These are phyloP conservation scores for Jatropha podagrica DNA, from an alignment of 441 rosid species.

Conservation along the genomic window DNA sequence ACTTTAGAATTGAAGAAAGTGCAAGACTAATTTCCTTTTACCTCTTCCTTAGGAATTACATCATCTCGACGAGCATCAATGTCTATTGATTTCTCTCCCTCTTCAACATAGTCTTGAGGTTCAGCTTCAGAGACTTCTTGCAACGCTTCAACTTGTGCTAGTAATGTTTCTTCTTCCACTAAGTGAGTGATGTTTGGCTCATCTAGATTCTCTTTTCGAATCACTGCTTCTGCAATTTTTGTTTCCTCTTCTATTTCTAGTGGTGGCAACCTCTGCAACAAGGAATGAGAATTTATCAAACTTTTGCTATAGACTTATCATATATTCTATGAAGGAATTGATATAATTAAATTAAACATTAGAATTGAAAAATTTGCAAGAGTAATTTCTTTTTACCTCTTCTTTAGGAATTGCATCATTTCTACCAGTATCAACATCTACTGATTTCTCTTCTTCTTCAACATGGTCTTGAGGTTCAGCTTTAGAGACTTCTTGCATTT, in stretches of 20 bases:
- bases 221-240: conserved; percentile 21
- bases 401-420: conserved; percentile 9
- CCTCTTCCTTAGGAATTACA: conserved; percentile 19
- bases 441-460: conserved; percentile 17
- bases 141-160: conserved; percentile 13
- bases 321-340: too few species aligned
- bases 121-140: conserved; percentile 19
- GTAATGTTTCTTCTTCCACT: conserved; percentile 18
- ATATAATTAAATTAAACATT: conserved; percentile 5
- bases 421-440: background rate
- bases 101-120: conserved; percentile 29
- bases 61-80: background rate
- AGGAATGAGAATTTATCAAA: too few species aligned
- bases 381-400: conserved; percentile 27
- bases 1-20: conserved; percentile 22
- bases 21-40: conserved; percentile 25
- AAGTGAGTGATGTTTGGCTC: conserved; percentile 15
- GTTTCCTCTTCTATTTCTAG: conserved; percentile 4
- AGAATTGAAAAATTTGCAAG: conserved; percentile 22
- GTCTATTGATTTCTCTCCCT: conserved; percentile 11
- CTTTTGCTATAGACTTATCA: too few species aligned
- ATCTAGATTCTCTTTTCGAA: conserved; percentile 18
- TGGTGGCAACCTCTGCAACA: too few species aligned
- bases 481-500: conserved; percentile 18
- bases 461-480: conserved; percentile 27